These are phyloP conservation scores for Sordariomycetes sp. DNA, from an alignment of 2,329 filamentous ascomycete species.

Conservation along the genomic window DNA sequence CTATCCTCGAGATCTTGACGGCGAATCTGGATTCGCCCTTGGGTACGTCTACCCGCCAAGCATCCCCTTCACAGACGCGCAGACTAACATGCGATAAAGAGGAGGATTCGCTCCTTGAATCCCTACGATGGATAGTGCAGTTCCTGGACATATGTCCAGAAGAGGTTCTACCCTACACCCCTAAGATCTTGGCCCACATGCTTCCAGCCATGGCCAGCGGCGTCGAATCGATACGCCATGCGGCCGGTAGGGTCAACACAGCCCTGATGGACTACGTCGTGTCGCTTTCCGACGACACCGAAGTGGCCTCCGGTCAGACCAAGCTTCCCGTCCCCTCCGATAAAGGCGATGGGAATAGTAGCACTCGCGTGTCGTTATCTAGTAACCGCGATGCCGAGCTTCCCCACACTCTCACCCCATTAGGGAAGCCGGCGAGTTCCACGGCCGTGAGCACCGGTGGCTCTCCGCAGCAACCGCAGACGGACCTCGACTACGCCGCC, in stretches of 20 bases:
- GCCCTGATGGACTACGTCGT: slow-evolving; percentile 92
- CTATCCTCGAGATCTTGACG: slow-evolving; percentile 84
- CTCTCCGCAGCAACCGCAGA: slow-evolving; percentile 29
- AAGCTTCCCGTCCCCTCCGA: slow-evolving; percentile 31
- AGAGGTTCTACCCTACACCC: slow-evolving; percentile 90
- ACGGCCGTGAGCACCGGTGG: slow-evolving; percentile 18
- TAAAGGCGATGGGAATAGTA: slow-evolving; percentile 32
- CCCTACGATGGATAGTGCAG: slow-evolving; percentile 87
- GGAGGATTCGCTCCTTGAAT: slow-evolving; percentile 84
- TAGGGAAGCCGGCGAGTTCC: slow-evolving; percentile 34
- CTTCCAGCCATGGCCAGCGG: slow-evolving; percentile 89
- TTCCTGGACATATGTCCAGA: slow-evolving; percentile 97
- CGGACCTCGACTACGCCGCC: slow-evolving; percentile 89
- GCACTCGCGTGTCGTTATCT: slow-evolving; percentile 39
- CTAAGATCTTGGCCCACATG: slow-evolving; percentile 81
- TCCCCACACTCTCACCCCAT: slow-evolving; percentile 39
- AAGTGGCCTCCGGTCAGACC: slow-evolving; percentile 20
- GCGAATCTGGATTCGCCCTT: slow-evolving; percentile 75
- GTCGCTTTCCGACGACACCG: slow-evolving; percentile 66
- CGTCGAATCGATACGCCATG: slow-evolving; percentile 78
- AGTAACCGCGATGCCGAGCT: slow-evolving; percentile 44
- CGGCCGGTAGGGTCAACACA: slow-evolving; percentile 79
- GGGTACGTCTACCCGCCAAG: slow-evolving; percentile 35
- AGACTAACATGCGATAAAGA: slow-evolving; percentile 36
- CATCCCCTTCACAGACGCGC: background rate